Evolutionary conservation across 176 grass and related monocot genomes (phyloP).

Genomic region (Themeda triandra): DNA sequence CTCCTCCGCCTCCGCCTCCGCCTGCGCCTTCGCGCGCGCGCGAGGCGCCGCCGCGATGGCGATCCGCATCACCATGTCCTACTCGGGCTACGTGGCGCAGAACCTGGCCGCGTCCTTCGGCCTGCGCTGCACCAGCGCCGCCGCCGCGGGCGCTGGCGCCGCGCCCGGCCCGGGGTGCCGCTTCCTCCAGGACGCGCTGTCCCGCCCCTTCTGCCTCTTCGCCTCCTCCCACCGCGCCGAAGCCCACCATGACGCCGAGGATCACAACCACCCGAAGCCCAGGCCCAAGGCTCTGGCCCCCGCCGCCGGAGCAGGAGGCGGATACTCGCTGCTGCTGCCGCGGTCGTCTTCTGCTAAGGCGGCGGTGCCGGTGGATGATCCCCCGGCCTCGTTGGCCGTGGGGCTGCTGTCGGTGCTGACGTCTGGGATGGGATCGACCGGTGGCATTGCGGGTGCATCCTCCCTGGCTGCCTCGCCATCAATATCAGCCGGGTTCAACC

Average conservation of each 20-base stretch:
- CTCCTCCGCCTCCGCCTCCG: neutral
- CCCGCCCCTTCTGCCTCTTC: constrained; percentile 58
- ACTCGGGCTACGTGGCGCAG: constrained; percentile 84
- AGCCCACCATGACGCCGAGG: constrained; percentile 19
- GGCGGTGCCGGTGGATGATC: constrained; percentile 8
- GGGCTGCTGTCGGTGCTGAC: constrained; percentile 54
- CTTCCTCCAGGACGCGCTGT: constrained; percentile 54
- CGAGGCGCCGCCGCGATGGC: constrained; percentile 56
- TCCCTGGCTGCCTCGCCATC: constrained; percentile 57
- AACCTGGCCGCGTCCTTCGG: constrained; percentile 59
- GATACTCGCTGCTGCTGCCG: constrained; percentile 25
- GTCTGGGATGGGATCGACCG: constrained; percentile 34
- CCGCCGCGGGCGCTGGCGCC: constrained; percentile 28
- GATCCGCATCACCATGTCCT: constrained; percentile 84
- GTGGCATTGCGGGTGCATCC: constrained; percentile 15
- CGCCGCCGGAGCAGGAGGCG: neutral
- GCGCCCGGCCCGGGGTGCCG: constrained; percentile 38
- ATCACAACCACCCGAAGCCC: constrained; percentile 41
- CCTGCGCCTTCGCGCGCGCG: neutral
- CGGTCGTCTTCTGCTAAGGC: constrained; percentile 8
- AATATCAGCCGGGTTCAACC: constrained; percentile 55
- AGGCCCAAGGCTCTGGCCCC: constrained; percentile 14
- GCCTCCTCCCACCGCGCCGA: constrained; percentile 38
- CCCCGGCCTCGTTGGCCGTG: constrained; percentile 28
- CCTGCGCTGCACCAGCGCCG: constrained; percentile 53